Percentiles rank a stretch among this genome's conserved stretches.
phyloP scores from a whole-genome alignment of 2,329 filamentous ascomycete genomes.

The Teratosphaeriaceae sp. region DNA sequence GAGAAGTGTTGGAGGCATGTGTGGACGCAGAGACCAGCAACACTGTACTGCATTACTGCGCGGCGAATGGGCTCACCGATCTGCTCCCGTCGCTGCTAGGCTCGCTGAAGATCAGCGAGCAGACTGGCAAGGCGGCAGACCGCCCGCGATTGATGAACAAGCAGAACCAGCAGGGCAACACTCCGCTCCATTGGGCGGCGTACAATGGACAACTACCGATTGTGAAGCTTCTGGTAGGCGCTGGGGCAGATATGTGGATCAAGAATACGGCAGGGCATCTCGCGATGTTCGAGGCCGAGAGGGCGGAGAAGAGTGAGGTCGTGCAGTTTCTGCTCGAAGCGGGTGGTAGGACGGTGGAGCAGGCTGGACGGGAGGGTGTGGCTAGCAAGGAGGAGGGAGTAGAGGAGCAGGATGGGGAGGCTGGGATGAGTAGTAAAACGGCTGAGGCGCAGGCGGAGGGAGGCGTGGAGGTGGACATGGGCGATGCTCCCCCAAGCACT shows the following conservation, averaged over 20 bases:
- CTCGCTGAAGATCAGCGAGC: conserved; percentile 8
- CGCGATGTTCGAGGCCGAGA: conserved; percentile 44
- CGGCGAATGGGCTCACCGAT: conserved; percentile 72
- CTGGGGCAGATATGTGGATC: conserved; percentile 69
- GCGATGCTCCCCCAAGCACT: neutral
- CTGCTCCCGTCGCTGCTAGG: conserved; percentile 18
- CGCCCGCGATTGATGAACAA: conserved; percentile 52
- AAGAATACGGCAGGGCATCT: conserved; percentile 79
- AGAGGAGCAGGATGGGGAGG: conserved; percentile 3
- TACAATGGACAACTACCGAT: conserved; percentile 78
- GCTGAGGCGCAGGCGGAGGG: conserved; percentile 1
- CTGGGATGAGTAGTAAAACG: neutral
- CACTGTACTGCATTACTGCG: conserved; percentile 79
- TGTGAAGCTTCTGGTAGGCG: conserved; percentile 68
- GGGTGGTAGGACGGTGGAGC: conserved; percentile 36
- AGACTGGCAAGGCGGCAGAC: neutral
- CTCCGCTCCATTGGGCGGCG: conserved; percentile 87
- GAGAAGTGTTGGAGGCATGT: conserved; percentile 62
- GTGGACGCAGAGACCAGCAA: conserved; percentile 72
- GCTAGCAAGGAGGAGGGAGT: conserved; percentile 9
- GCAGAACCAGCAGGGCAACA: conserved; percentile 79
- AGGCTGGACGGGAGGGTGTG: conserved; percentile 10
- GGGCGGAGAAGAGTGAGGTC: conserved; percentile 43
- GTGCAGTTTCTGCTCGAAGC: conserved; percentile 42
- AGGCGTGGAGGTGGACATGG: conserved; percentile 1